A percentile compares a stretch with the other conserved stretches of the same genome.
These are phyloP conservation scores for Aspergillus carlsbadensis DNA, from an alignment of 495 filamentous ascomycete species.

Conservation along the genomic window DNA sequence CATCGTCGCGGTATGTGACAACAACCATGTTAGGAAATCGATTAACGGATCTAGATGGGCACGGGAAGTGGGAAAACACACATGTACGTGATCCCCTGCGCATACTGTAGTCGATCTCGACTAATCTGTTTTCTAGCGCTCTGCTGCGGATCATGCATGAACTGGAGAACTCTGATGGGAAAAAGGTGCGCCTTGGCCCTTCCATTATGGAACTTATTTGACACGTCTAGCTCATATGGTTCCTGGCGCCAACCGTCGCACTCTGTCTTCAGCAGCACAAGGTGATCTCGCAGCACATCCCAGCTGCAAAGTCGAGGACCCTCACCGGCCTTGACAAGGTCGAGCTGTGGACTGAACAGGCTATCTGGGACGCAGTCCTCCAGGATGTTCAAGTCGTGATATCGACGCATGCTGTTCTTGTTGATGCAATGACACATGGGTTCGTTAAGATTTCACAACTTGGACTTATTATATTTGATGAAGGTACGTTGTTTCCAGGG, in stretches of 20 bases:
- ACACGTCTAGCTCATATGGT: conserved; percentile 70
- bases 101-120: not conserved
- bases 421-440: conserved; percentile 76
- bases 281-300: conserved; percentile 61
- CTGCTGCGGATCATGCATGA: conserved; percentile 73
- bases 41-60: conserved; percentile 67
- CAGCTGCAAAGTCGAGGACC: conserved; percentile 58
- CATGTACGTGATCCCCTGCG: conserved; percentile 55
- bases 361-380: conserved; percentile 72
- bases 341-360: conserved; percentile 71
- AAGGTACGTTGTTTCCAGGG: conserved; percentile 54
- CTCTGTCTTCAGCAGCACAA: conserved; percentile 71
- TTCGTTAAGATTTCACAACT: conserved; percentile 71
- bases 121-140: conserved; percentile 45
- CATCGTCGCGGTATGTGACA: conserved; percentile 72
- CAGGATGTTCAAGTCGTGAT: conserved; percentile 68
- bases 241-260: conserved; percentile 75
- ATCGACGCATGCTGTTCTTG: conserved; percentile 73
- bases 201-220: not conserved
- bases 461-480: conserved; percentile 80
- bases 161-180: conserved; percentile 58
- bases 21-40: not conserved
- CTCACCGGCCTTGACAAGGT: conserved; percentile 69
- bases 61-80: conserved; percentile 92
- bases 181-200: conserved; percentile 53